Evolutionary conservation across 2,329 filamentous ascomycete species (phyloP).

Genomic region (Neonectria neomacrospora): DNA sequence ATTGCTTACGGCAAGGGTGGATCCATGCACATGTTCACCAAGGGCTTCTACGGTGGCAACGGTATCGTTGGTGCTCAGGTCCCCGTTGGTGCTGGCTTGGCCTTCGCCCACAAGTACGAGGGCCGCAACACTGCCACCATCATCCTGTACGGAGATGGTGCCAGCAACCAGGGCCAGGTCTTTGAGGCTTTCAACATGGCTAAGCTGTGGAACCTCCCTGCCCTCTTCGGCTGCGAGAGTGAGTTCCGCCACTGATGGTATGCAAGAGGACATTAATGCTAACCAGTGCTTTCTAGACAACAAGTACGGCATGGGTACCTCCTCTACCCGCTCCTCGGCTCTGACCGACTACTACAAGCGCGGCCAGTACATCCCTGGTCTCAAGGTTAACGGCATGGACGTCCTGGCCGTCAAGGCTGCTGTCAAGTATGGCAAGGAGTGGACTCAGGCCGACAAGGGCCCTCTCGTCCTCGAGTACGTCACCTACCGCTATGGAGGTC

Average conservation of each 20-base stretch:
- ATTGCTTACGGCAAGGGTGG: slow-evolving; percentile 99
- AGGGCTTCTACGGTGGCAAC: slow-evolving; percentile 98
- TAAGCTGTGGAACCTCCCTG: slow-evolving; percentile 96
- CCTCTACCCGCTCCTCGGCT: slow-evolving; percentile 91
- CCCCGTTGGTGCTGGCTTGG: slow-evolving; percentile 94
- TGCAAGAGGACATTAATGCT: slow-evolving; percentile 14
- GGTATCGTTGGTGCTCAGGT: slow-evolving; percentile 99
- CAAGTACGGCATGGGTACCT: slow-evolving; percentile 99
- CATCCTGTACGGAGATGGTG: slow-evolving; percentile 96
- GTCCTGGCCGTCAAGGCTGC: slow-evolving; percentile 97
- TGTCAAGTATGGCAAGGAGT: slow-evolving; percentile 92
- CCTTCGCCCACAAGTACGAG: slow-evolving; percentile 96
- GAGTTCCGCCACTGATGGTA: slow-evolving; percentile 55
- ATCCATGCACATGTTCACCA: slow-evolving; percentile 99
- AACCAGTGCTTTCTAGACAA: slow-evolving; percentile 74
- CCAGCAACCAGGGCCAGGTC: slow-evolving; percentile 98
- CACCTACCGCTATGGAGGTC: slow-evolving; percentile 98
- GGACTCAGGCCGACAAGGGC: slow-evolving; percentile 83
- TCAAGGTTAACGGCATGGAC: slow-evolving; percentile 99
- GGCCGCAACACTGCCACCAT: slow-evolving; percentile 87
- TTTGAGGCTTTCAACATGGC: slow-evolving; percentile 99
- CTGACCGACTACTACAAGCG: slow-evolving; percentile 99
- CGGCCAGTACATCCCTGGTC: slow-evolving; percentile 98
- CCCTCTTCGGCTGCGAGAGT: slow-evolving; percentile 99
- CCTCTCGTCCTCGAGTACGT: slow-evolving; percentile 98